Conservation (phyloP, 345 rosid species). For the Eucalyptus leucophloia region DNA sequence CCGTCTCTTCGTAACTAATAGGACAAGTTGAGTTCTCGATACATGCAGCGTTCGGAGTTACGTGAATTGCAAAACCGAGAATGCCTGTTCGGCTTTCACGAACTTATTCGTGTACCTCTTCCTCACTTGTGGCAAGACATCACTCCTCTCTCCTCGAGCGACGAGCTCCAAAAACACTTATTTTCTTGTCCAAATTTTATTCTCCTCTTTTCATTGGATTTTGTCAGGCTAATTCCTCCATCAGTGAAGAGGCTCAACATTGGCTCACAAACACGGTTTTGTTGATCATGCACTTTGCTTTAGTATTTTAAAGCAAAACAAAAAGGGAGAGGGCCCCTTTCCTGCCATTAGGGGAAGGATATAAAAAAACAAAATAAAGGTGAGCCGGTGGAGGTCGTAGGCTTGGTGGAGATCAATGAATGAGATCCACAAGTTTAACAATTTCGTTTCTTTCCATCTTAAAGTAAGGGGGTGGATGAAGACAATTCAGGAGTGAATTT, state of each 20-base stretch:
- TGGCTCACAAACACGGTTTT: neutral
- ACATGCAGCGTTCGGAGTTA: neutral
- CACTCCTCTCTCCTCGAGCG: neutral
- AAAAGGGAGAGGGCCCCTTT: neutral
- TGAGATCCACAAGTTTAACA: neutral
- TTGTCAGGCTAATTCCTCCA: neutral
- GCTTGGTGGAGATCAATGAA: neutral
- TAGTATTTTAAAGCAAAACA: neutral
- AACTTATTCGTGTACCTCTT: neutral
- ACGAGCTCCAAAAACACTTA: neutral
- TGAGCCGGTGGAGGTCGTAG: neutral
- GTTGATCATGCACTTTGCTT: neutral
- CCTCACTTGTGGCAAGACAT: neutral
- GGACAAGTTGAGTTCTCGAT: no score
- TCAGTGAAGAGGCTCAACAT: neutral
- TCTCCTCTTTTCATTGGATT: neutral
- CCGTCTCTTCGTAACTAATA: no score
- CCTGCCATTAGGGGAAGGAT: neutral
- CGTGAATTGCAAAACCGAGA: neutral
- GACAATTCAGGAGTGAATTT: neutral
- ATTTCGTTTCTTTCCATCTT: neutral
- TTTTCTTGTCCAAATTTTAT: neutral
- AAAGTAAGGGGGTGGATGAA: neutral
- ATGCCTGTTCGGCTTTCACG: neutral
- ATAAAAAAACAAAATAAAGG: neutral